Evolutionary conservation across 2,329 filamentous ascomycete species (phyloP), one percentile per base, ranked within the genome.

Genomic region (Geosmithia flava): DNA sequence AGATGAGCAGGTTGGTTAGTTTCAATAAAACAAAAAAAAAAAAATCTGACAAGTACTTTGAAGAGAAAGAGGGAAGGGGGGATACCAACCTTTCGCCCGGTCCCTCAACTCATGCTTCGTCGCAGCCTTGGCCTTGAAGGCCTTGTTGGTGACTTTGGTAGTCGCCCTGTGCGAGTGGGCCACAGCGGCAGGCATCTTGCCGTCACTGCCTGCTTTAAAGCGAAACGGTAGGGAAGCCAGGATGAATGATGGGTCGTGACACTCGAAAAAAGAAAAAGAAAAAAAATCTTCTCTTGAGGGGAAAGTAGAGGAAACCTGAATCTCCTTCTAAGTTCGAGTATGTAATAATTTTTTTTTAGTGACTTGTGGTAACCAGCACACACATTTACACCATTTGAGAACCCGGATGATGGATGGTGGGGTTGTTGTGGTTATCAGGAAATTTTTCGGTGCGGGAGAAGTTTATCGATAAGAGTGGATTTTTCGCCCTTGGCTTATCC

Each of bases 81-180:
- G 15, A 13, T 43, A 42, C 47, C 17, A 66, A 89, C 87, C 90
- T 74, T 97, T 97, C 50, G 81, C 77, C 54, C 81, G 75, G 54
- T 95, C 87, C 63, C 93, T 88, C 60, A 96, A 67, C 50, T 87
- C 79, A 59, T 87, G 82, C 67, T 97, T 97, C 52, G 87, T 88
- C 41, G 90, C 80, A 71, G 95, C 90, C 63, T 83, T 83, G 50
- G 87, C 88, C 69, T 98, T 98, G 76, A 90, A 98, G 23, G 83
- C 65, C 73, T 98, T 98, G 69, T 95, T 82, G 55, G 77, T 70
- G 59, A 80, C 73, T 74, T 97, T 98, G 48, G 90, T 95, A 50
- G 90, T 96, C 60, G 87, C 87, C 64, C 91, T 80, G 67, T 98
- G 93, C 62, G 91, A 90, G 67, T 97, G 88, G 56, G 74, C 64